Percentiles rank a stretch among this genome's conserved stretches.
Conservation (phyloP, 306 rosid species). For the Vigna unguiculata region DNA sequence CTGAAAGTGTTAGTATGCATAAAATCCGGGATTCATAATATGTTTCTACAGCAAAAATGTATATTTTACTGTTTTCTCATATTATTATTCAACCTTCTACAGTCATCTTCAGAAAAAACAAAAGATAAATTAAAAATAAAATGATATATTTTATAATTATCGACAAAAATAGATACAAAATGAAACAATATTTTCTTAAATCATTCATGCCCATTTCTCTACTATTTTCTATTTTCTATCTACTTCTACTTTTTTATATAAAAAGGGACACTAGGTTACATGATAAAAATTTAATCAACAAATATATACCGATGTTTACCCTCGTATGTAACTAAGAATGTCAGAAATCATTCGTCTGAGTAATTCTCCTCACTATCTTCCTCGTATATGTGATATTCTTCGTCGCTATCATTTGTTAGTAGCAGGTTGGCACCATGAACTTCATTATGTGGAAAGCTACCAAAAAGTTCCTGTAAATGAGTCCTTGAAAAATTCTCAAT, state of each 20-base stretch:
- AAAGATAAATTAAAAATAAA: background rate
- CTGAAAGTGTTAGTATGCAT: no score
- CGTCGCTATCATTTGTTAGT: conserved; percentile 56
- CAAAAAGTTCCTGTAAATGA: conserved; percentile 86
- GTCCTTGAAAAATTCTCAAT: conserved; percentile 69
- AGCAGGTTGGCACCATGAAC: conserved; percentile 43
- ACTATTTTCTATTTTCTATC: background rate
- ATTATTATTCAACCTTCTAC: background rate
- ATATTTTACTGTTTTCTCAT: background rate
- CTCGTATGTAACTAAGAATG: background rate
- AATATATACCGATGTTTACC: background rate
- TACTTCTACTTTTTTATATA: background rate
- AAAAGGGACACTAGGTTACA: background rate
- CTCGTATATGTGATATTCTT: conserved; percentile 74
- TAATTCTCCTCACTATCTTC: conserved; percentile 61
- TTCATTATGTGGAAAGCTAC: conserved; percentile 68
- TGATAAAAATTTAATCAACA: background rate
- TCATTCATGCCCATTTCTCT: background rate
- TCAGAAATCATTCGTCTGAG: conserved; percentile 53
- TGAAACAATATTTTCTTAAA: background rate
- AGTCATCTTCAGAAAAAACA: background rate
- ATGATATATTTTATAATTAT: background rate
- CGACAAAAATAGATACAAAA: background rate
- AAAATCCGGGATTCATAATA: background rate
- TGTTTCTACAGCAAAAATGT: background rate